phyloP scores from a whole-genome alignment of 225 moss, liverwort and hornwort genomes.

The Rhytidiadelphus loreus region DNA sequence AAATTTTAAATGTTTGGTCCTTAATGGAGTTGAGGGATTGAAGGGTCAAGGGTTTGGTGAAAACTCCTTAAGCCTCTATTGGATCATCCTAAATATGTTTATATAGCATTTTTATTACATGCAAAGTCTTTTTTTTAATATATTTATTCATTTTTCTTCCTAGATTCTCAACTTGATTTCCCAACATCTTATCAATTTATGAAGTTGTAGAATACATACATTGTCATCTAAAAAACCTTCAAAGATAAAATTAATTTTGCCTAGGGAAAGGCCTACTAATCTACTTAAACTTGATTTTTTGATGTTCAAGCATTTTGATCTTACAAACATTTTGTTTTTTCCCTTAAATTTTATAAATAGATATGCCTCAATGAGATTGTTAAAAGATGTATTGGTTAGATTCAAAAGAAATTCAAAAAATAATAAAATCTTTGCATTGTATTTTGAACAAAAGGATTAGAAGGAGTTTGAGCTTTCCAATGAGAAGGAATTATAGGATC shows the following conservation, averaged over 20 bases:
- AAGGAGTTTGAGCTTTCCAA: accelerated
- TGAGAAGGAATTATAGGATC: not conserved
- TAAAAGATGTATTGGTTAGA: not conserved
- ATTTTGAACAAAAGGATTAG: not conserved
- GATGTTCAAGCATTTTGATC: not conserved
- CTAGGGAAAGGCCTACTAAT: not conserved
- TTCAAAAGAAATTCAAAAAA: not conserved
- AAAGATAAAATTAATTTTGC: not conserved
- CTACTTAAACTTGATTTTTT: not conserved
- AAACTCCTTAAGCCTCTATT: not conserved
- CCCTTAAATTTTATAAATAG: not conserved
- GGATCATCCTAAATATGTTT: not conserved
- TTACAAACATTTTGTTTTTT: not conserved
- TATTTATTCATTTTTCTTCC: too few species aligned
- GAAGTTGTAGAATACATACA: not conserved
- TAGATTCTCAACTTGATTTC: not conserved
- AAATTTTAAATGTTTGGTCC: not conserved
- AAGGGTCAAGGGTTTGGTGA: not conserved
- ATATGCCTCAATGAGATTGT: not conserved
- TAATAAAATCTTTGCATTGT: not conserved
- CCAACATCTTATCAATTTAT: not conserved
- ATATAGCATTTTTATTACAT: not conserved
- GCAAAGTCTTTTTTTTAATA: not conserved
- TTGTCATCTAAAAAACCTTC: too few species aligned
- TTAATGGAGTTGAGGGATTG: too few species aligned